Conservation (phyloP, 768 basidiomycete genomes). For the Collybia sordida region DNA sequence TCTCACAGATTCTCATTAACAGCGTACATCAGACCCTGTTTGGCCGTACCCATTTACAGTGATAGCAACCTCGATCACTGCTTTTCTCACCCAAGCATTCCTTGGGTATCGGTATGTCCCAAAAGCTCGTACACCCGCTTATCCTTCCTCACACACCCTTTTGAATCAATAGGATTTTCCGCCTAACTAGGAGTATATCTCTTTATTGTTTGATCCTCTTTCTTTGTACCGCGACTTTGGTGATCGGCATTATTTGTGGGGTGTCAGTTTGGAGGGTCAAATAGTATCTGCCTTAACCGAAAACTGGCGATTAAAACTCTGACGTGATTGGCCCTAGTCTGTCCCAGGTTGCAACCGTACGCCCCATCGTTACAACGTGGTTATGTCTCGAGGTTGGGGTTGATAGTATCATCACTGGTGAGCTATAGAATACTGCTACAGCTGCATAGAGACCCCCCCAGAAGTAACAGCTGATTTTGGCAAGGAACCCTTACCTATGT, state of each 20-base stretch:
- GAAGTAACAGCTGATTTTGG: neutral
- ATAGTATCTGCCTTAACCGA: neutral
- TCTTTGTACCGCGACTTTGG: neutral
- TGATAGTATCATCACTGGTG: slow-evolving; percentile 12
- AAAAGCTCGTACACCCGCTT: neutral
- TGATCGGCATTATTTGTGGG: slow-evolving; percentile 6
- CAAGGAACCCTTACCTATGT: slow-evolving; percentile 14
- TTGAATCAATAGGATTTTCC: slow-evolving; percentile 6
- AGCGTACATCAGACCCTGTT: slow-evolving; percentile 1
- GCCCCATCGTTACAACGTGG: slow-evolving; percentile 14
- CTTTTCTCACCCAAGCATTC: slow-evolving; percentile 17
- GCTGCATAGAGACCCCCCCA: neutral
- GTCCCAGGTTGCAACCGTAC: no score
- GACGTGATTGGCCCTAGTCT: no score
- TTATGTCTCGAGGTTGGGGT: slow-evolving; percentile 14
- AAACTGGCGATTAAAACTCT: no score
- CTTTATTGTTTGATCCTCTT: neutral
- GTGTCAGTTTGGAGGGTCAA: slow-evolving; percentile 2
- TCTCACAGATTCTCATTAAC: neutral
- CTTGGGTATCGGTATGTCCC: slow-evolving; percentile 14
- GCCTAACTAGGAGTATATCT: slow-evolving; percentile 4
- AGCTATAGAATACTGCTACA: neutral
- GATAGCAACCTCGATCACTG: slow-evolving; percentile 11
- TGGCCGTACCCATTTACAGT: slow-evolving; percentile 15
- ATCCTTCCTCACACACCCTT: neutral